phyloP scores from a whole-genome alignment of 345 rosid species.

The Salix suchowensis region DNA sequence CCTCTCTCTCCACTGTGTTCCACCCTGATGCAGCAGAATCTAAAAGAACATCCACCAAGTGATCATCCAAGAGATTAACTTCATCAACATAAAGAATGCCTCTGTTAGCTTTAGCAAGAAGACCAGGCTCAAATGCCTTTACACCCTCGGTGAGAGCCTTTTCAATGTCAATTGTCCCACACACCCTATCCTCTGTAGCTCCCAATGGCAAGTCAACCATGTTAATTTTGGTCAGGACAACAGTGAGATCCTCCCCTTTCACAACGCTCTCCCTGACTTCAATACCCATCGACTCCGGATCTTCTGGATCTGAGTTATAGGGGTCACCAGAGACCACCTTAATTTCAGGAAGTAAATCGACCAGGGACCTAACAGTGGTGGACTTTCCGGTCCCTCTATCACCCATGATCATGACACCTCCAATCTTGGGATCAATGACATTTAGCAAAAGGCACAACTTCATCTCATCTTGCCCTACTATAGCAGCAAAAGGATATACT shows the following conservation, averaged over 20 bases:
- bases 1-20: constrained; percentile 97
- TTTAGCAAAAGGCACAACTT: constrained; percentile 80
- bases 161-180: constrained; percentile 92
- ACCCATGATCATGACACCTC: constrained; percentile 97
- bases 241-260: constrained; percentile 49
- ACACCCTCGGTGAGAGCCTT: constrained; percentile 96
- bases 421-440: constrained; percentile 95
- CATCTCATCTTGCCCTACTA: constrained; percentile 98
- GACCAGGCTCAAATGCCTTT: constrained; percentile 97
- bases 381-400: constrained; percentile 95
- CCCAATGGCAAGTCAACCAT: constrained; percentile 98
- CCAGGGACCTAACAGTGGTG: constrained; percentile 83
- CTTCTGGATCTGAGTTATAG: constrained; percentile 85
- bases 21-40: constrained; percentile 97
- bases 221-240: constrained; percentile 59
- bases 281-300: constrained; percentile 88
- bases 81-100: constrained; percentile 96
- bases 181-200: constrained; percentile 97
- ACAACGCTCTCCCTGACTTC: constrained; percentile 66
- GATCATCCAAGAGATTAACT: constrained; percentile 94
- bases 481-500: constrained; percentile 86
- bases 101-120: constrained; percentile 93
- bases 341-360: constrained; percentile 87
- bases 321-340: constrained; percentile 79
- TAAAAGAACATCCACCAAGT: constrained; percentile 87